Conservation (phyloP, 805 yeast species). For the Kluyveromyces starmeri region DNA sequence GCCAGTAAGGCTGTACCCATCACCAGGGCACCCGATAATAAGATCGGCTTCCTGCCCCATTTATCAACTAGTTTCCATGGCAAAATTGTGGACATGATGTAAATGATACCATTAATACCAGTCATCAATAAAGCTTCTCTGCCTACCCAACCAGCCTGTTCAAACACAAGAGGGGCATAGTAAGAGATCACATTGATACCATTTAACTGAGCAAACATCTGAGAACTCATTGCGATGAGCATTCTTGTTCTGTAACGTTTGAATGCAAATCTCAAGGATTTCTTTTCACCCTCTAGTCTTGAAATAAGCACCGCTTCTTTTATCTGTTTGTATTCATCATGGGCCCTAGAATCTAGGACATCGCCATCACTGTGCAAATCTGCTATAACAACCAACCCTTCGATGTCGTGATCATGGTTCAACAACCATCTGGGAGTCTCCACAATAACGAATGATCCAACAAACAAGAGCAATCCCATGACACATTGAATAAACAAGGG, state of each 20-base stretch:
- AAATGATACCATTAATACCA: constrained; percentile 61
- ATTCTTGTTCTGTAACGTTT: constrained; percentile 66
- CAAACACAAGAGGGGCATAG: constrained; percentile 90
- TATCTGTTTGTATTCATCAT: constrained; percentile 66
- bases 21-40: constrained; percentile 65
- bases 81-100: constrained; percentile 62
- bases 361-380: constrained; percentile 75
- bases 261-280: constrained; percentile 68
- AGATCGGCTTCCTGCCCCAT: constrained; percentile 87
- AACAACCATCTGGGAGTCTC: constrained; percentile 90
- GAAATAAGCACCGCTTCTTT: constrained; percentile 72
- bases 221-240: constrained; percentile 82
- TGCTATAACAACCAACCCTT: constrained; percentile 78
- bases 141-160: constrained; percentile 92
- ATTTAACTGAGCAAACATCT: constrained; percentile 85
- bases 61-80: constrained; percentile 87
- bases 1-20: constrained; percentile 66
- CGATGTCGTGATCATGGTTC: constrained; percentile 69
- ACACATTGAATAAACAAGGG: constrained; percentile 71
- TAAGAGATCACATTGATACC: constrained; percentile 91
- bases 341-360: constrained; percentile 58
- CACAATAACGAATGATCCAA: constrained; percentile 72
- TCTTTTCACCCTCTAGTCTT: constrained; percentile 69
- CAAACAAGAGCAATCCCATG: constrained; percentile 56
- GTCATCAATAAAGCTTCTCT: constrained; percentile 85